Conservation (phyloP, 1,284 basidiomycete species). For the Ustilago loliicola region DNA sequence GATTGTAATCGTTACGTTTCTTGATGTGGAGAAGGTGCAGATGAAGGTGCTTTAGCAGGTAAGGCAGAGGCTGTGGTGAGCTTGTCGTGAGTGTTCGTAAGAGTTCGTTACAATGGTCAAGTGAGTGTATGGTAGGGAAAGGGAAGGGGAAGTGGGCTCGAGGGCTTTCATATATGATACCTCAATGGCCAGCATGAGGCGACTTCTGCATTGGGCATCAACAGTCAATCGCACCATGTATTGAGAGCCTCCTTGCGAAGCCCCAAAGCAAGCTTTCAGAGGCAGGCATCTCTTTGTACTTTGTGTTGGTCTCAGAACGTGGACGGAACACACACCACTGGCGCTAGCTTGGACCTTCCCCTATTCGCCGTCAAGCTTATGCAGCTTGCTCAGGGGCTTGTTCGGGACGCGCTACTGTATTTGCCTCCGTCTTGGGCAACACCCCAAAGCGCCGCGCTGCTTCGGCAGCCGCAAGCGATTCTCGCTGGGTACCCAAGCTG, state of each 20-base stretch:
- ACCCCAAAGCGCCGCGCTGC: background rate
- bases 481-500: too few species aligned
- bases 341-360: conserved; percentile 20
- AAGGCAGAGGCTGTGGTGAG: background rate
- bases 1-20: conserved; percentile 3
- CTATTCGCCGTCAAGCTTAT: conserved; percentile 23
- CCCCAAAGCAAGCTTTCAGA: background rate
- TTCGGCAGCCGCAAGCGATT: background rate
- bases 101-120: conserved; percentile 1
- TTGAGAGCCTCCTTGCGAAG: background rate
- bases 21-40: background rate
- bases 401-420: background rate
- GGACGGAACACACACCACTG: background rate
- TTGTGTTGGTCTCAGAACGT: conserved; percentile 21
- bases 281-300: background rate
- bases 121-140: background rate
- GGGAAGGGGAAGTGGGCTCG: background rate
- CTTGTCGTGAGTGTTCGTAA: conserved; percentile 12
- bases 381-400: conserved; percentile 41
- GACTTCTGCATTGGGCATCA: background rate
- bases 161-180: conserved; percentile 8
- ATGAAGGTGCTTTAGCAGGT: background rate
- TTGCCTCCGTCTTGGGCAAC: background rate
- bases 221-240: background rate
- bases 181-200: background rate